Conservation (phyloP, 2,329 filamentous ascomycete species). For the Gnomoniopsis sp. region DNA sequence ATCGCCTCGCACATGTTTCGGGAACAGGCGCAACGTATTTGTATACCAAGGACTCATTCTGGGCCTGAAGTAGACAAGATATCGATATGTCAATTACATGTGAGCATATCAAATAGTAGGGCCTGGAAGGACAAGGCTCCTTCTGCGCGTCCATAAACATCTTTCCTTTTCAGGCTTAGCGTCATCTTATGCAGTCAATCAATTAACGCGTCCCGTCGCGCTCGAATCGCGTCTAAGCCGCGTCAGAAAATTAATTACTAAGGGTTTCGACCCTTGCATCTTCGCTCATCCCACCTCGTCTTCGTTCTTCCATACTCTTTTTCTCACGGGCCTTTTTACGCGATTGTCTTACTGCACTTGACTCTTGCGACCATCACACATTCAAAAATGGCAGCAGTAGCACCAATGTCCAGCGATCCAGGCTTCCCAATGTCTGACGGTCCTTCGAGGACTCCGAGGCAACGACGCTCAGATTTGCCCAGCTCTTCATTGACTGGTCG, state of each 20-base stretch:
- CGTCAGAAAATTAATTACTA: background rate
- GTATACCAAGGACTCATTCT: background rate
- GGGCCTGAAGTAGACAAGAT: background rate
- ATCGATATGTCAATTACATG: background rate
- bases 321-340: background rate
- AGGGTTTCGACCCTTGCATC: background rate
- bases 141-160: slow-evolving; percentile 3
- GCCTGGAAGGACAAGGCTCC: background rate
- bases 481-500: slow-evolving; percentile 46
- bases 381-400: slow-evolving; percentile 26
- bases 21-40: background rate
- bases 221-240: background rate
- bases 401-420: slow-evolving; percentile 54
- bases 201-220: too few relatives aligned
- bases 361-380: background rate
- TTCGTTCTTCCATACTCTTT: background rate
- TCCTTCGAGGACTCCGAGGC: slow-evolving; percentile 43
- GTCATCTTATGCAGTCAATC: slow-evolving; percentile 11
- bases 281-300: slow-evolving; percentile 1
- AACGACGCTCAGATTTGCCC: slow-evolving; percentile 41
- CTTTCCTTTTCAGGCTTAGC: slow-evolving; percentile 11
- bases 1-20: background rate
- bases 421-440: slow-evolving; percentile 57
- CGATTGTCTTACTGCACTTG: background rate
- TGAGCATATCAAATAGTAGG: background rate